These are phyloP conservation scores for Trichothecium sympodiale DNA, from an alignment of 2,329 filamentous ascomycete genomes.

Conservation along the genomic window DNA sequence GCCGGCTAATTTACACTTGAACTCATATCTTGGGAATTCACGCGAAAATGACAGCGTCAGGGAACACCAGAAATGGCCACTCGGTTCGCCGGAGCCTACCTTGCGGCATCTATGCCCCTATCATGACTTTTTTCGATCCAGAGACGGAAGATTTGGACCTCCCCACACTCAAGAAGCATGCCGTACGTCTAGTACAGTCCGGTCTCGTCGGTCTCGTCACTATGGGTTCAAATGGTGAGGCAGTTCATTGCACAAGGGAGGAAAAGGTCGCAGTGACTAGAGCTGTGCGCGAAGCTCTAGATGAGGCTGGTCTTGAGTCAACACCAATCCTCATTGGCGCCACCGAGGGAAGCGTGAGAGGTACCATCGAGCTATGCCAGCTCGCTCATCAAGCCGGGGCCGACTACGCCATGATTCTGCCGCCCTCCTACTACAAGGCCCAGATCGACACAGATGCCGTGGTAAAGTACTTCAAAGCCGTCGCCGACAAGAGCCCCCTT, in stretches of 20 bases:
- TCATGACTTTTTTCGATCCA: conserved; percentile 82
- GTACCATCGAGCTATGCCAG: conserved; percentile 65
- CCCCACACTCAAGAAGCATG: conserved; percentile 67
- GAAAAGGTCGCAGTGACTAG: conserved; percentile 67
- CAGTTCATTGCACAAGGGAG: conserved; percentile 68
- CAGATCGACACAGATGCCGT: conserved; percentile 66
- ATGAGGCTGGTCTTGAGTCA: conserved; percentile 64
- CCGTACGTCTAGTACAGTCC: conserved; percentile 62
- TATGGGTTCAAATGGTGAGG: conserved; percentile 87
- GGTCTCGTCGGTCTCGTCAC: conserved; percentile 74
- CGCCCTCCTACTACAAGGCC: conserved; percentile 72
- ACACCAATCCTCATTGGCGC: conserved; percentile 77
- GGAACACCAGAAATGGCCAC: neutral
- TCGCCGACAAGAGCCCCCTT: conserved; percentile 65
- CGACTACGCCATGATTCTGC: conserved; percentile 70
- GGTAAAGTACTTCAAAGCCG: conserved; percentile 60
- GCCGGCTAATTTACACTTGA: no score
- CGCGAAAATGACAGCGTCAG: no score
- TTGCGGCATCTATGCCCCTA: conserved; percentile 77
- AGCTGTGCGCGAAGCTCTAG: conserved; percentile 71
- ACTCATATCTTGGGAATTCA: no score
- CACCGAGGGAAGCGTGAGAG: conserved; percentile 69
- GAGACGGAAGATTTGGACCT: conserved; percentile 79
- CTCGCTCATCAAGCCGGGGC: conserved; percentile 58
- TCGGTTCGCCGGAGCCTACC: conserved; percentile 48